Conservation (phyloP, 2,329 filamentous ascomycete species). For the Diplodia intermedia region DNA sequence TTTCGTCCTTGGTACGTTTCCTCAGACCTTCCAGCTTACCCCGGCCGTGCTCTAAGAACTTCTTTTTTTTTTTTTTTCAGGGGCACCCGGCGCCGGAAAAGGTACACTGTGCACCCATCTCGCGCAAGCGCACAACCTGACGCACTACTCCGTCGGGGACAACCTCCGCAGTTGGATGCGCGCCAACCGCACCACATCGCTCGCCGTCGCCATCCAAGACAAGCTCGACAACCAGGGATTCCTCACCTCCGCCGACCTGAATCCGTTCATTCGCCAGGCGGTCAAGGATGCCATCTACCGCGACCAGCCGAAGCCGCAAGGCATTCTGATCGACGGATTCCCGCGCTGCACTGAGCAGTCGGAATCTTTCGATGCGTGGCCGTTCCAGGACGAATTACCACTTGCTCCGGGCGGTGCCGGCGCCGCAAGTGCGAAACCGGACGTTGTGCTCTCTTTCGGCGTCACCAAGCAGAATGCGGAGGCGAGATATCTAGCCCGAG, state of each 20-base stretch:
- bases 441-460: slow-evolving; percentile 9
- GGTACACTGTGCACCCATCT: slow-evolving; percentile 42
- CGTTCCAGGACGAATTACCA: not conserved
- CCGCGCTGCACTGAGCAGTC: slow-evolving; percentile 33
- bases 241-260: slow-evolving; percentile 32
- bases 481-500: slow-evolving; percentile 2
- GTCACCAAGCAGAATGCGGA: not conserved
- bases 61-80: slow-evolving; percentile 30
- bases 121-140: slow-evolving; percentile 35
- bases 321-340: slow-evolving; percentile 36
- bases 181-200: not conserved
- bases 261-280: slow-evolving; percentile 30
- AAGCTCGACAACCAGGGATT: slow-evolving; percentile 27
- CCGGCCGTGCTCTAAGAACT: slow-evolving; percentile 16
- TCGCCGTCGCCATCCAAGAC: slow-evolving; percentile 15
- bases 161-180: slow-evolving; percentile 35
- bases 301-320: not conserved
- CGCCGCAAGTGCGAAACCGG: slow-evolving; percentile 1
- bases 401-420: not conserved
- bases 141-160: slow-evolving; percentile 43
- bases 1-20: slow-evolving; percentile 34
- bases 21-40: not conserved
- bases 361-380: not conserved
- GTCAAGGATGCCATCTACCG: slow-evolving; percentile 18
- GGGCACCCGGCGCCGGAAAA: slow-evolving; percentile 45